A percentile compares a stretch with the other conserved stretches of the same genome.
Conservation (phyloP, 2,329 filamentous ascomycete species). For the Colletotrichum sidae region DNA sequence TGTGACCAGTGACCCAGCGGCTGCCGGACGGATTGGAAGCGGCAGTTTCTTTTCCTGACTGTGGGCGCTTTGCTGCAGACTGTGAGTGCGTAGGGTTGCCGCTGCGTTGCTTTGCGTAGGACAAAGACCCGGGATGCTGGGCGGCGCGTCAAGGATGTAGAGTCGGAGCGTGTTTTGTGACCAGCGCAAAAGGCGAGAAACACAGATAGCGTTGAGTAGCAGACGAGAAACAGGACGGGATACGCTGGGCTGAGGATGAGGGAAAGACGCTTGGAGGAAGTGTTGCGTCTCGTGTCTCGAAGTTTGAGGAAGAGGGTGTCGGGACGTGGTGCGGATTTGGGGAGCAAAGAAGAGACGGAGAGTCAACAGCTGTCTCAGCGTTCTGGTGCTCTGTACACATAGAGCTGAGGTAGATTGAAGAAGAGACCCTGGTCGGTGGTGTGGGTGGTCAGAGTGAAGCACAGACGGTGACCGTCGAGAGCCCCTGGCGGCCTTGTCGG, state of each 20-base stretch:
- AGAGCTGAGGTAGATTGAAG: conserved; percentile 19
- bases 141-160: conserved; percentile 35
- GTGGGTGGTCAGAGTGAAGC: conserved; percentile 36
- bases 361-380: conserved; percentile 22
- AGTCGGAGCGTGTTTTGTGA: conserved; percentile 35
- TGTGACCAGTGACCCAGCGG: conserved; percentile 24
- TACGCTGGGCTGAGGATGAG: conserved; percentile 34
- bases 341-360: conserved; percentile 11
- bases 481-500: conserved; percentile 34
- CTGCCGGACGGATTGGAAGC: conserved; percentile 3
- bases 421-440: conserved; percentile 29
- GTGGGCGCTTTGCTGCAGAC: conserved; percentile 20
- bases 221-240: conserved; percentile 31
- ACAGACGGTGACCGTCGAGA: conserved; percentile 37
- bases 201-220: conserved; percentile 13
- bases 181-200: conserved; percentile 31
- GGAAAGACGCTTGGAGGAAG: conserved; percentile 24
- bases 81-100: too few relatives aligned
- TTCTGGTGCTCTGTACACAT: neutral
- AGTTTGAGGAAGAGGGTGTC: conserved; percentile 35
- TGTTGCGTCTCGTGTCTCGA: conserved; percentile 37
- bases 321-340: conserved; percentile 31
- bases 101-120: conserved; percentile 1
- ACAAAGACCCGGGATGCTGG: conserved; percentile 35
- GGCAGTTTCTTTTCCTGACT: conserved; percentile 11